These are phyloP conservation scores for Crithidia bombi DNA, from an alignment of 208 protist species.

Conservation along the genomic window DNA sequence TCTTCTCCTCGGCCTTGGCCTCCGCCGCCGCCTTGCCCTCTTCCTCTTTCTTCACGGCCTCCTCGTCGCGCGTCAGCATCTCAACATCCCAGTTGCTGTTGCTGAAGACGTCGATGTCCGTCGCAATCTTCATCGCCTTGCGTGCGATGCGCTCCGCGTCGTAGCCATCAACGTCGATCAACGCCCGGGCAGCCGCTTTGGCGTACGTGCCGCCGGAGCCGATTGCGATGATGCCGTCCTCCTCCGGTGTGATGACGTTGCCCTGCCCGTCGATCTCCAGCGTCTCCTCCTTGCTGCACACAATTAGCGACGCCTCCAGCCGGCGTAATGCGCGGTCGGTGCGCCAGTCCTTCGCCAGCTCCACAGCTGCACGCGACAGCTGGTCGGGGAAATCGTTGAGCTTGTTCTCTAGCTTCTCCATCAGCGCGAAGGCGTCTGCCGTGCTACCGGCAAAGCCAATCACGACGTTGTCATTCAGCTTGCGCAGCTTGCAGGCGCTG, in stretches of 20 bases:
- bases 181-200: constrained; percentile 92
- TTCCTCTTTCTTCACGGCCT: constrained; percentile 33
- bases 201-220: constrained; percentile 94
- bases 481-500: constrained; percentile 84
- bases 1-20: constrained; percentile 9
- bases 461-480: constrained; percentile 81
- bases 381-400: constrained; percentile 94
- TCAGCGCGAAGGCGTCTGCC: constrained; percentile 95
- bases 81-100: constrained; percentile 95
- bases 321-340: constrained; percentile 93
- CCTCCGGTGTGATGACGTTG: constrained; percentile 95
- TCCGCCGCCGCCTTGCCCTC: constrained; percentile 22
- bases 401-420: constrained; percentile 95
- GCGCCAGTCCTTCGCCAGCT: constrained; percentile 96
- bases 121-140: constrained; percentile 96
- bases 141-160: constrained; percentile 91
- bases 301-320: constrained; percentile 95
- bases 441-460: constrained; percentile 95
- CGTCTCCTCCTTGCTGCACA: constrained; percentile 89
- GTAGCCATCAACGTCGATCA: constrained; percentile 90
- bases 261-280: constrained; percentile 95
- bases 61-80: constrained; percentile 59
- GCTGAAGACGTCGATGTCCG: constrained; percentile 96
- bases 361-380: constrained; percentile 92
- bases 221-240: constrained; percentile 95